Percentiles rank a stretch among this genome's conserved stretches.
Evolutionary conservation across 768 basidiomycete genomes (phyloP).

Genomic region (Kwoniella sp.): DNA sequence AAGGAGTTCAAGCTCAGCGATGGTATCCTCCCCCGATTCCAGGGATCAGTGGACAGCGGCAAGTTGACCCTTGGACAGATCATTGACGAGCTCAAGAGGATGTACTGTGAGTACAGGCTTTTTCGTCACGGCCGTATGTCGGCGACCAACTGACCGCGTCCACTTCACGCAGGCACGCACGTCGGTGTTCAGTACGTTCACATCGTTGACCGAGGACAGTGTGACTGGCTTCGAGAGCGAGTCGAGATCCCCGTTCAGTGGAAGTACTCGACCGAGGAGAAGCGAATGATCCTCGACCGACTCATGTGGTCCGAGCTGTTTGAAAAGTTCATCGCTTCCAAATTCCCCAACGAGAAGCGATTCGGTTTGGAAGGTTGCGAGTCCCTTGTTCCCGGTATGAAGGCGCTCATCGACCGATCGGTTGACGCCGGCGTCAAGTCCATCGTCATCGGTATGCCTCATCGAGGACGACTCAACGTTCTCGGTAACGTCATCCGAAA

Average conservation of each 20-base stretch:
- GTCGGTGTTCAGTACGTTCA: constrained; percentile 57
- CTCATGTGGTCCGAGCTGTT: constrained; percentile 99
- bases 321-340: constrained; percentile 96
- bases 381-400: constrained; percentile 97
- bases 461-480: constrained; percentile 96
- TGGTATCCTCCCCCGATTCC: constrained; percentile 93
- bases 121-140: no score
- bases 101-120: constrained; percentile 80
- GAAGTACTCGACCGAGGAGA: constrained; percentile 97
- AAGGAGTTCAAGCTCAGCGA: constrained; percentile 92
- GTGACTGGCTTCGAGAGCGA: constrained; percentile 97
- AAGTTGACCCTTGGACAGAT: constrained; percentile 88
- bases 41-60: constrained; percentile 68
- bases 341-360: constrained; percentile 98
- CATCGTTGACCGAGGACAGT: constrained; percentile 97
- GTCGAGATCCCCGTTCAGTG: constrained; percentile 92
- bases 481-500: constrained; percentile 98
- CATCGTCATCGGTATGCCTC: constrained; percentile 98
- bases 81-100: constrained; percentile 79
- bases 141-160: no score
- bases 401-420: constrained; percentile 96
- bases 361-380: constrained; percentile 99
- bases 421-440: constrained; percentile 94
- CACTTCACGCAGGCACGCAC: constrained; percentile 37
- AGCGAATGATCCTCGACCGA: constrained; percentile 97